phyloP scores from a whole-genome alignment of 805 yeast genomes.

The Kluyveromyces wickerhamii region DNA sequence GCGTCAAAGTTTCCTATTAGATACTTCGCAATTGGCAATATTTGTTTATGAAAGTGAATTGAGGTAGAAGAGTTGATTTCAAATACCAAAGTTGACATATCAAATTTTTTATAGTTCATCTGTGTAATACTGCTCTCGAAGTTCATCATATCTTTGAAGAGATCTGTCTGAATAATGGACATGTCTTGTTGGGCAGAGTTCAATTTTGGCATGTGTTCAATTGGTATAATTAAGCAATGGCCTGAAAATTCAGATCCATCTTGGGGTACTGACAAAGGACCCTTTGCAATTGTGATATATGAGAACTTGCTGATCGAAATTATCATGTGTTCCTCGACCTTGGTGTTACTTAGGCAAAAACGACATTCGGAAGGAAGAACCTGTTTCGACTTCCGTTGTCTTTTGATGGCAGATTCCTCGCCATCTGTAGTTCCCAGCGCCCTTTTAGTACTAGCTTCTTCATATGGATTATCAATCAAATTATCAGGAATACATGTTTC shows the following conservation, averaged over 20 bases:
- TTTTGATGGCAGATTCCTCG: conserved; percentile 8
- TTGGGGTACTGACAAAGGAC: conserved; percentile 61
- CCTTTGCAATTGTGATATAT: conserved; percentile 76
- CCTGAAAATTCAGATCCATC: conserved; percentile 55
- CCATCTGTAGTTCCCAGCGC: conserved; percentile 9
- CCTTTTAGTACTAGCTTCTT: conserved; percentile 6
- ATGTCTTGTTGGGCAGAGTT: conserved; percentile 20
- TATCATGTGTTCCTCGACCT: conserved; percentile 71
- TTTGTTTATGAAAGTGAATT: conserved; percentile 71
- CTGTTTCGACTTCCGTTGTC: conserved; percentile 10
- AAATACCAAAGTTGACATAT: conserved; percentile 51
- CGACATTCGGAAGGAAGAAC: conserved; percentile 61
- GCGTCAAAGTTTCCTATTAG: conserved; percentile 37
- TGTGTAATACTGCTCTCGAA: conserved; percentile 42
- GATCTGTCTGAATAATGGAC: conserved; percentile 27
- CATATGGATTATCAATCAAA: conserved; percentile 29
- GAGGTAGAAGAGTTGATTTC: conserved; percentile 59
- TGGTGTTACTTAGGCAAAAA: conserved; percentile 76
- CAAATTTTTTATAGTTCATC: conserved; percentile 38
- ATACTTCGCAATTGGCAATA: conserved; percentile 56
- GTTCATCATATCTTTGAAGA: conserved; percentile 37
- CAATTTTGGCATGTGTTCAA: conserved; percentile 56
- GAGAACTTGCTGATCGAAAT: conserved; percentile 60
- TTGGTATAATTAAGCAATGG: conserved; percentile 73
- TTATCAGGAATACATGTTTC: conserved; percentile 17